phyloP scores from a whole-genome alignment of 208 protist species.

The Acanthamoeba healyi region DNA sequence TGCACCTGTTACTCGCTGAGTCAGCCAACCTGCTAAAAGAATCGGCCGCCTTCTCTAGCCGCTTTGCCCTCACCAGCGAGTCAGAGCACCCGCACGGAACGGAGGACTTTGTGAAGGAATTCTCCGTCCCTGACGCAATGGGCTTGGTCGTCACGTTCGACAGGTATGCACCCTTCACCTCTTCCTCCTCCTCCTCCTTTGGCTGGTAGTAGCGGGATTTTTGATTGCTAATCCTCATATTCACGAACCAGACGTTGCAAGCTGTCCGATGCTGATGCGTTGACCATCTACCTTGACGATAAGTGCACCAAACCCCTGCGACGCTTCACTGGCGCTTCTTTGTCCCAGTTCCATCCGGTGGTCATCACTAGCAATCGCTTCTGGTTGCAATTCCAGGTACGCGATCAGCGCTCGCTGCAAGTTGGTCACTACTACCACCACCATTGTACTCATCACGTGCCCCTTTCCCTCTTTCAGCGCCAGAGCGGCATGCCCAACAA shows the following conservation, averaged over 20 bases:
- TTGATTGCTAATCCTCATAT: background rate
- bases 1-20: constrained; percentile 15
- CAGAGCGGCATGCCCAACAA: constrained; percentile 56
- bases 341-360: constrained; percentile 35
- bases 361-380: constrained; percentile 29
- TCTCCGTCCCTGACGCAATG: constrained; percentile 2
- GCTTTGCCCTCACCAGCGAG: background rate
- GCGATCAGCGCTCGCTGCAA: too few species aligned
- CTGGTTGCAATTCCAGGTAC: constrained; percentile 54
- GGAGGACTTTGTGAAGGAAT: constrained; percentile 19
- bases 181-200: background rate
- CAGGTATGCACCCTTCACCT: background rate
- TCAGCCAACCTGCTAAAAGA: constrained; percentile 23
- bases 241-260: background rate
- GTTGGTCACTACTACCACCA: too few species aligned
- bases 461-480: background rate
- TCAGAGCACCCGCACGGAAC: constrained; percentile 28
- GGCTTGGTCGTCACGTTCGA: constrained; percentile 48
- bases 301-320: constrained; percentile 42
- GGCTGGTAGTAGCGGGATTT: background rate
- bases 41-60: constrained; percentile 44
- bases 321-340: background rate
- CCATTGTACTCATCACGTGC: background rate
- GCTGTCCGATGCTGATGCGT: constrained; percentile 32
- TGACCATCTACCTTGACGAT: constrained; percentile 57